A percentile compares a stretch with the other conserved stretches of the same genome.
Conservation (phyloP, 257 asterid species). For the Solanum tarapatanum region DNA sequence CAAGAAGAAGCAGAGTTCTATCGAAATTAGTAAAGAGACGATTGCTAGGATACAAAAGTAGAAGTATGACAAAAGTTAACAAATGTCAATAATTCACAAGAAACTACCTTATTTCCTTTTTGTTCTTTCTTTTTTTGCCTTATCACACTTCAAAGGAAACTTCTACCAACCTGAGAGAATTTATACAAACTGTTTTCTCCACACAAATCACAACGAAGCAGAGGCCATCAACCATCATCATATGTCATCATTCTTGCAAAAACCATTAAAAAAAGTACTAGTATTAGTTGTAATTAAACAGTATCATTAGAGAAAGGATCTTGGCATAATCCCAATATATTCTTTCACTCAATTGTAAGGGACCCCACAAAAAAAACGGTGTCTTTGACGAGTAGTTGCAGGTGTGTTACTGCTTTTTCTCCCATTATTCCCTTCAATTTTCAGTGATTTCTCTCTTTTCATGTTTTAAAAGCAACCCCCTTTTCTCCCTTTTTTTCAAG, state of each 20-base stretch:
- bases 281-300: not conserved
- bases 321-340: conserved; percentile 18
- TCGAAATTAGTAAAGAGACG: not conserved
- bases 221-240: not conserved
- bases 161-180: not conserved
- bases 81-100: not conserved
- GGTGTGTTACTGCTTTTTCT: conserved; percentile 11
- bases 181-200: not conserved
- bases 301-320: conserved; percentile 13
- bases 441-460: not conserved
- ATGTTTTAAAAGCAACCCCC: not conserved
- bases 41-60: not conserved
- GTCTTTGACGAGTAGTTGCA: conserved; percentile 15
- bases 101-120: not conserved
- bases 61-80: not conserved
- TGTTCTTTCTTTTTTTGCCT: not conserved
- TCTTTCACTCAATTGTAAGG: conserved; percentile 4
- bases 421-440: not conserved
- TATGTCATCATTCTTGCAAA: not conserved
- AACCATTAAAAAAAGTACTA: not conserved
- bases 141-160: not conserved
- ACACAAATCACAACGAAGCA: not conserved
- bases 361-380: conserved; percentile 1
- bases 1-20: no score
- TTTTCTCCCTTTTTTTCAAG: not conserved